A percentile compares a stretch with the other conserved stretches of the same genome.
These are phyloP conservation scores for Trypanosoma cruzi DNA, from an alignment of 208 protist species.

Conservation along the genomic window DNA sequence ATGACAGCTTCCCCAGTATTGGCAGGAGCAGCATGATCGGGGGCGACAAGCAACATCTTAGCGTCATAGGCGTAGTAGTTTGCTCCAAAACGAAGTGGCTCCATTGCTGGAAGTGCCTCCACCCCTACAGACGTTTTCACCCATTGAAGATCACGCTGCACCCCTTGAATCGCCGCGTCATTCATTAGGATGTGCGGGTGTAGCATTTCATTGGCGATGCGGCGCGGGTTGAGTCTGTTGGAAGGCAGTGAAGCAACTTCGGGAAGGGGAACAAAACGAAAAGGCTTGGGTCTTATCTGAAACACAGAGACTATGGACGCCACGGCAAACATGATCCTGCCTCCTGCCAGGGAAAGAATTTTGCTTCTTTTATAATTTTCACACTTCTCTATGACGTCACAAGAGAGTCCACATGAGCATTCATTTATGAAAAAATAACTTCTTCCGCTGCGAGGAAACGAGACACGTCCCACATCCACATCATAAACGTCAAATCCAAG, in stretches of 20 bases:
- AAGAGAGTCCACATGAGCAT: conserved; percentile 80
- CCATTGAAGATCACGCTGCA: conserved; percentile 19
- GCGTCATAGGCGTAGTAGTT: conserved; percentile 31
- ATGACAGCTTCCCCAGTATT: neutral
- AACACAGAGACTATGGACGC: conserved; percentile 54
- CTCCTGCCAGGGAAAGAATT: conserved; percentile 43
- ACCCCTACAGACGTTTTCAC: neutral
- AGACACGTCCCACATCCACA: conserved; percentile 73
- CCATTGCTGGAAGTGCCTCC: conserved; percentile 8
- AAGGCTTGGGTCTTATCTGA: conserved; percentile 45
- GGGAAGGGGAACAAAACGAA: conserved; percentile 55
- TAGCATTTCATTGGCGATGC: neutral
- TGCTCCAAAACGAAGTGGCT: conserved; percentile 20
- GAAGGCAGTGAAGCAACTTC: conserved; percentile 26
- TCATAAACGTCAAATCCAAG: conserved; percentile 33
- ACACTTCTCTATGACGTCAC: conserved; percentile 69
- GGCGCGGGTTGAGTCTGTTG: neutral
- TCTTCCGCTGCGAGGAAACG: conserved; percentile 61
- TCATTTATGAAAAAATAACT: conserved; percentile 84
- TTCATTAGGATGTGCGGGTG: conserved; percentile 9
- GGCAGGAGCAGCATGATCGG: neutral
- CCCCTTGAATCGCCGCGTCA: conserved; percentile 19
- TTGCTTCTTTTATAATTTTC: conserved; percentile 49
- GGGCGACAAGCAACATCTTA: neutral
- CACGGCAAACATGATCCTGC: conserved; percentile 56